Conservation (phyloP, 345 rosid genomes). For the Capsella bursapastoris region DNA sequence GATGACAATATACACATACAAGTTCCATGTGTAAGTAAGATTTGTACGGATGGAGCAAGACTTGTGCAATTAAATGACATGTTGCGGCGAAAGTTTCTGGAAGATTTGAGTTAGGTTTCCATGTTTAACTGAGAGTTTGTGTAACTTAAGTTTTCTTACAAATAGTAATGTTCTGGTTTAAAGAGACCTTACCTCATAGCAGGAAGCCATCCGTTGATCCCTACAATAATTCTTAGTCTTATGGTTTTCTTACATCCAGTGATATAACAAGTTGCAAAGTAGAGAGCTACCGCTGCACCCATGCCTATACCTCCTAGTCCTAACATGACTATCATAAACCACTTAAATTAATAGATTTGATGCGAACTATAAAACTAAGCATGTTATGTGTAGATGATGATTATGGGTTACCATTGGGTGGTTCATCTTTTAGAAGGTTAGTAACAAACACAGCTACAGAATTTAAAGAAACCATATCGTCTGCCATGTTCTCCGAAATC, state of each 20-base stretch:
- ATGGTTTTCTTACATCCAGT: not conserved
- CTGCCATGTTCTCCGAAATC: constrained; percentile 1
- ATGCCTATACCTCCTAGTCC: constrained; percentile 84
- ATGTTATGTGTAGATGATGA: not conserved
- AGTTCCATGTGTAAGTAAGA: constrained; percentile 53
- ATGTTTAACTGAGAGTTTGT: not conserved
- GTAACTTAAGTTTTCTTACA: not conserved
- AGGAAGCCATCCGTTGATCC: not conserved
- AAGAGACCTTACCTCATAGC: not conserved
- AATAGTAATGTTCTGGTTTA: not conserved
- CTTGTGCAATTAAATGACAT: too few relatives aligned
- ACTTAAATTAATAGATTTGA: not conserved
- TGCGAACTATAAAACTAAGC: not conserved
- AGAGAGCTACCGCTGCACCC: constrained; percentile 22
- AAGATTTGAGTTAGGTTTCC: constrained; percentile 5
- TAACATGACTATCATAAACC: constrained; percentile 56
- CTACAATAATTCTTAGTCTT: not conserved
- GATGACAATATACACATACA: constrained; percentile 40
- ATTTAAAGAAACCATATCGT: constrained; percentile 52
- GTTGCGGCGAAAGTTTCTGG: constrained; percentile 41
- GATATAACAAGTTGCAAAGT: not conserved
- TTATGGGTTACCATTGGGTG: constrained; percentile 58
- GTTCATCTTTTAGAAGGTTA: constrained; percentile 68
- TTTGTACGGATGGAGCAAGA: constrained; percentile 48
- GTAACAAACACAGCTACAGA: constrained; percentile 54